Evolutionary conservation across 73 alveolate species (phyloP), one percentile per base, ranked within the genome.

Genomic region (Paramecium pentaurelia): DNA sequence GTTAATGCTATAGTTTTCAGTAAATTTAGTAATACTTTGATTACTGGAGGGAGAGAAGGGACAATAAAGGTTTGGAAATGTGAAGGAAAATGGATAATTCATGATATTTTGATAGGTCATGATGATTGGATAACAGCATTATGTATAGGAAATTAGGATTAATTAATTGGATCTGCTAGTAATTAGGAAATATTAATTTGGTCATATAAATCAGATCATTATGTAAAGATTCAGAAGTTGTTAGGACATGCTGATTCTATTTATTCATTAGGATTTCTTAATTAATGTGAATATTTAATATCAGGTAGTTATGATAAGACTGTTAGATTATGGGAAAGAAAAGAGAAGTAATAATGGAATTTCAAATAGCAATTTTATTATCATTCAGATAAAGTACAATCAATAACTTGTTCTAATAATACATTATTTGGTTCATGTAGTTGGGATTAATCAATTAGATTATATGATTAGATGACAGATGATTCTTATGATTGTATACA

Each of bases 41-140:
- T 64, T 11, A 32, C 84, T 8, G 84, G 84, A 2, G 84, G 84
- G 22, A 64, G 84, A 34, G 84, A 64, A 18, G 84, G 84, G 2
- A 64, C 84, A 8, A 64, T 64, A 64, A 64, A 64, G 14, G 47
- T 64, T 32, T 64, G 84, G 84, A 64, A 64, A 32, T 64, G 47
- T 64, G 84, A 64, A 64, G 51, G 47, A 2, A 64, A 64, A 64
- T 64, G 84, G 84, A 64, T 64, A 14, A 64, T 64, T 28, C 49
- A 64, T n/a, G 84, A 64, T 10, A 64, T 64, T 32, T 12, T 64
- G 14, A 64, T 64, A 64, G 84, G 84, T 12, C 84, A 64, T 64
- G 84, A 64, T 64, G 84, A 64, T 64, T 64, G 84, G 84, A 64
- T 64, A 2, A 64, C 84, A 3, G 84, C 84, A 32, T 64, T 64